Evolutionary conservation across 2,329 filamentous ascomycete genomes (phyloP).

Genomic region (Fusarium graminum): DNA sequence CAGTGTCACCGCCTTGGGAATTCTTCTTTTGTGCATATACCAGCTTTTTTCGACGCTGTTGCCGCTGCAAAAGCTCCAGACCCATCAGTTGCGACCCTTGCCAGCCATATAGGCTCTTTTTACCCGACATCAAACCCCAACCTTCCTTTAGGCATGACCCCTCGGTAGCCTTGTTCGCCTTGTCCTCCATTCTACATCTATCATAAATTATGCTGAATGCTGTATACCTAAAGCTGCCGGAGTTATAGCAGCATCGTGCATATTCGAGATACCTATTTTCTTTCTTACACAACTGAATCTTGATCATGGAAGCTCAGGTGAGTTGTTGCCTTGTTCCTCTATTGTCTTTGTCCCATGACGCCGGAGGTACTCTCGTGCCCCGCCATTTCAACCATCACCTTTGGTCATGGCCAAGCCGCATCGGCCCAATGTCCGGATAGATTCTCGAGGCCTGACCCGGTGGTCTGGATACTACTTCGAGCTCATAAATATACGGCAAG

Average conservation of each 20-base stretch:
- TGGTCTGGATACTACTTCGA: constrained; percentile 27
- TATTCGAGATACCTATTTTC: constrained; percentile 26
- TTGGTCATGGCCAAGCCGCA: constrained; percentile 37
- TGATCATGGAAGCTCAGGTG: constrained; percentile 64
- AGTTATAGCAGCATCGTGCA: constrained; percentile 58
- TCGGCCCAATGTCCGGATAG: constrained; percentile 42
- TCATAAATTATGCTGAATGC: constrained; percentile 60
- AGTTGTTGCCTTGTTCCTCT: constrained; percentile 42
- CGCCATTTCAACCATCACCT: constrained; percentile 47
- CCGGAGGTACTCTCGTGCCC: constrained; percentile 46
- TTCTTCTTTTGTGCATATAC: constrained; percentile 11
- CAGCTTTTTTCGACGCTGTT: constrained; percentile 4
- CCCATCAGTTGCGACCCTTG: constrained; percentile 24
- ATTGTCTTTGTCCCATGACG: constrained; percentile 44
- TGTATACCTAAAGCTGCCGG: constrained; percentile 58
- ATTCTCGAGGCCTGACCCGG: constrained; percentile 28
- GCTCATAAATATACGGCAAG: constrained; percentile 13
- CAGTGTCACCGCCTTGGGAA: constrained; percentile 28
- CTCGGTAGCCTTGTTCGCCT: constrained; percentile 57
- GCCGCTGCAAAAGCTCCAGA: constrained; percentile 20
- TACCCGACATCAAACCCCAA: constrained; percentile 38
- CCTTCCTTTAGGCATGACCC: constrained; percentile 55
- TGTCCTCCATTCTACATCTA: constrained; percentile 46
- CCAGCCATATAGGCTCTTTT: constrained; percentile 30
- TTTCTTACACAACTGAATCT: constrained; percentile 38